Base-by-base conservation (phyloP, 1,139 yeast species). In the Pichia sp. region DNA sequence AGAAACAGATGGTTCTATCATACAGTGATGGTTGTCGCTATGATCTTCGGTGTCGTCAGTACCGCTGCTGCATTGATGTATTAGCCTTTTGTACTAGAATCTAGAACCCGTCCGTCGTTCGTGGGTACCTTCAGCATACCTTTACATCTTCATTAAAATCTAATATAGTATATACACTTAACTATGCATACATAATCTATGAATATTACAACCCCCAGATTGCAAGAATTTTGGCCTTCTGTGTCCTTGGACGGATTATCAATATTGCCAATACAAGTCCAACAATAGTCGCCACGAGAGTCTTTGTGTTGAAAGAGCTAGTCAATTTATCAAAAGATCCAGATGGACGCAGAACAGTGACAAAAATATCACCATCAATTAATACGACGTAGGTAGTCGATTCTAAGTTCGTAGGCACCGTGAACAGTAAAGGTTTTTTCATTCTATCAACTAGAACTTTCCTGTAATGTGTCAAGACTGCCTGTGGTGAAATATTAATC, bases 331-430 rank as follows among this genome's bases (percentile, higher is more conserved):
- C 98, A 60, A 85, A 88, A 34, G 87, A 84, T 37, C 74, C 72
- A 0, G 96, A 85, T 1, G 97, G 96, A 37, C 83, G 74, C 17
- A 83, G 67, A 36, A 77, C 66, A 1, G 93, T 79, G 54, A 88
- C 84, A 61, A 83, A 88, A 16, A 82, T 59, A 53, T 85, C 94
- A 20, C 58, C 51, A 28, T 67, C 63, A 36, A 72, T 62, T 18
- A 74, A 70, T 45, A 93, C 79, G 2, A 87, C 71, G 24, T 83
- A 66, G 3, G 81, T 66, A 0, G 97, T 86, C 2, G 94, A 83
- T 58, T 91, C 98, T 40, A 86, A 64, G 31, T 74, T 69, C 0
- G 96, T 81, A 2, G 91, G 75, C 23, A 67, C 61, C 2, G 84
- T 66, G 19, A 77, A 57, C 3, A 37, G 16, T 8, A 8, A 4